A percentile compares a stretch with the other conserved stretches of the same genome.
These are phyloP conservation scores for Globisporangium emineosum DNA, from an alignment of 352 stramenopile genomes.

Conservation along the genomic window DNA sequence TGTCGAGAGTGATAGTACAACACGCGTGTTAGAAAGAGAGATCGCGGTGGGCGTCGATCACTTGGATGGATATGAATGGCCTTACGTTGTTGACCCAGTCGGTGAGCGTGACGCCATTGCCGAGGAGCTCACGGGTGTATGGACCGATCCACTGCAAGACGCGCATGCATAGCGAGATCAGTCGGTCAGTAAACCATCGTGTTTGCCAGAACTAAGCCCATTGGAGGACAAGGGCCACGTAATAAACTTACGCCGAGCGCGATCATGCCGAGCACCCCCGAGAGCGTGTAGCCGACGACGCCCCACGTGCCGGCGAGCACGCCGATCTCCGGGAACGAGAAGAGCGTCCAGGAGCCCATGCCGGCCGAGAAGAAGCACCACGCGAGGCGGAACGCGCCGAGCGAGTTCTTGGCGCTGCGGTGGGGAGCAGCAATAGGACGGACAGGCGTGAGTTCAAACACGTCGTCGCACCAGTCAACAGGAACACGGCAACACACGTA, in stretches of 20 bases:
- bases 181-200: background rate
- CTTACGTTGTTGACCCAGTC: constrained; percentile 56
- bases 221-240: background rate
- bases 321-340: constrained; percentile 73
- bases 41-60: background rate
- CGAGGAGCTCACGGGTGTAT: constrained; percentile 53
- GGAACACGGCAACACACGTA: background rate
- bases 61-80: background rate
- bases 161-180: background rate
- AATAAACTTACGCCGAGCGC: constrained; percentile 46
- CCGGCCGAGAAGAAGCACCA: constrained; percentile 80
- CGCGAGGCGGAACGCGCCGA: constrained; percentile 45
- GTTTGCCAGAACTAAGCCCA: background rate
- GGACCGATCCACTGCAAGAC: constrained; percentile 39
- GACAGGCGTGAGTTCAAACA: background rate
- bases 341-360: constrained; percentile 77
- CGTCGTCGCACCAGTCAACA: too few species aligned
- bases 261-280: constrained; percentile 50
- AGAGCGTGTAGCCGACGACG: constrained; percentile 76
- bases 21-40: background rate
- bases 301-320: constrained; percentile 69
- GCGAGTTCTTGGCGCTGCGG: constrained; percentile 64
- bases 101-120: constrained; percentile 70
- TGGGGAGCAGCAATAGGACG: background rate
- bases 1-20: constrained; percentile 15